These are phyloP conservation scores for Clavulina sp. DNA, from an alignment of 768 basidiomycete species.

Conservation along the genomic window DNA sequence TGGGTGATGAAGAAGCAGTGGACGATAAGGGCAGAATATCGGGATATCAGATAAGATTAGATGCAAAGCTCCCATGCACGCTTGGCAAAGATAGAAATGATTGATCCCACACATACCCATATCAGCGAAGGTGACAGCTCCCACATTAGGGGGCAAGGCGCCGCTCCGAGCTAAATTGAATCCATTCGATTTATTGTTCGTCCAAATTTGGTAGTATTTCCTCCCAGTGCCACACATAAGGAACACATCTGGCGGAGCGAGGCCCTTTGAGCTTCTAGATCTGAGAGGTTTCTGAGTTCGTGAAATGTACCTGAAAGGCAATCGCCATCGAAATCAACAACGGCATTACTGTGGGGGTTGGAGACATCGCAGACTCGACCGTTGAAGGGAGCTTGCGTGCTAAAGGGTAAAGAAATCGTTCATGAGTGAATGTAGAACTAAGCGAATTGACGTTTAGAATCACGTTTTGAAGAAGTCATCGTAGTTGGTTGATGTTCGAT, in stretches of 20 bases:
- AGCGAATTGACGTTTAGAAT: too few species aligned
- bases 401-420: conserved; percentile 14
- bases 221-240: conserved; percentile 52
- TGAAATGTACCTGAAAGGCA: conserved; percentile 63
- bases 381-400: conserved; percentile 40
- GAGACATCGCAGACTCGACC: conserved; percentile 57
- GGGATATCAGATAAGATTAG: conserved; percentile 2
- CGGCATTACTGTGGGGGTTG: conserved; percentile 86
- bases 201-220: conserved; percentile 78
- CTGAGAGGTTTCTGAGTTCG: too few species aligned
- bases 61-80: too few species aligned
- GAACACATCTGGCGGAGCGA: conserved; percentile 50
- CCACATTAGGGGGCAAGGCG: conserved; percentile 54
- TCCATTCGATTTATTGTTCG: conserved; percentile 65
- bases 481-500: too few species aligned
- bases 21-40: too few species aligned
- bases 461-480: too few species aligned
- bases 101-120: conserved; percentile 38
- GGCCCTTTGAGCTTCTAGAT: not conserved
- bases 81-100: not conserved
- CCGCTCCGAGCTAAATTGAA: conserved; percentile 54
- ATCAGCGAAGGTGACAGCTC: conserved; percentile 76
- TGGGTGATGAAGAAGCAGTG: not conserved
- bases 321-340: conserved; percentile 88
- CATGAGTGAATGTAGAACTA: too few species aligned